phyloP scores from a whole-genome alignment of 495 filamentous ascomycete genomes.

The Penicillium paradoxum region DNA sequence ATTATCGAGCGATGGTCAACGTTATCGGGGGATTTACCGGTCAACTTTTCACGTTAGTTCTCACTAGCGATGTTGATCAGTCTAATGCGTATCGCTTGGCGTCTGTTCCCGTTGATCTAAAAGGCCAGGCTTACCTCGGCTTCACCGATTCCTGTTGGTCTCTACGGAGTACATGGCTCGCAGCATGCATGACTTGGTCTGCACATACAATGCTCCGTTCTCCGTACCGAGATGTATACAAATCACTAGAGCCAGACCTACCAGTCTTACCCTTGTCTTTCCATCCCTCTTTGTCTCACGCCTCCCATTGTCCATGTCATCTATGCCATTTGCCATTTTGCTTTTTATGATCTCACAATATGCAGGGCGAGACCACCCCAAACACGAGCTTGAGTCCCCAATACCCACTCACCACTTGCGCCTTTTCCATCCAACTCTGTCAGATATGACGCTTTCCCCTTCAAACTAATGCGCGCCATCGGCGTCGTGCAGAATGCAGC shows the following conservation, averaged over 20 bases:
- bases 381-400: too few species aligned
- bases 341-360: neutral
- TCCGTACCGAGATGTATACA: neutral
- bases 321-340: neutral
- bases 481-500: slow-evolving; percentile 22
- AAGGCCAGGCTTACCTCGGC: neutral
- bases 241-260: too few species aligned
- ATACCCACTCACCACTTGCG: too few species aligned
- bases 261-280: too few species aligned
- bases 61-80: slow-evolving; percentile 20
- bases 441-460: neutral
- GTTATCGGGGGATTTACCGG: slow-evolving; percentile 20
- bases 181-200: neutral
- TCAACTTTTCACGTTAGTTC: slow-evolving; percentile 8
- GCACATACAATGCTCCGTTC: neutral
- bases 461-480: neutral
- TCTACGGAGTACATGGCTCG: slow-evolving; percentile 2
- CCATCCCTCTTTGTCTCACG: neutral
- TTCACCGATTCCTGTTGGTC: slow-evolving; percentile 11
- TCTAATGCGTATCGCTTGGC: slow-evolving; percentile 27
- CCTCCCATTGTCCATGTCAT: neutral
- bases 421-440: too few species aligned
- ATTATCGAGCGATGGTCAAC: neutral
- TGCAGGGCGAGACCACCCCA: neutral
- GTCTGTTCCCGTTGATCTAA: slow-evolving; percentile 12